Evolutionary conservation across 345 rosid genomes (phyloP), one percentile per base, ranked within the genome.

Genomic region (Orychophragmus violaceus): DNA sequence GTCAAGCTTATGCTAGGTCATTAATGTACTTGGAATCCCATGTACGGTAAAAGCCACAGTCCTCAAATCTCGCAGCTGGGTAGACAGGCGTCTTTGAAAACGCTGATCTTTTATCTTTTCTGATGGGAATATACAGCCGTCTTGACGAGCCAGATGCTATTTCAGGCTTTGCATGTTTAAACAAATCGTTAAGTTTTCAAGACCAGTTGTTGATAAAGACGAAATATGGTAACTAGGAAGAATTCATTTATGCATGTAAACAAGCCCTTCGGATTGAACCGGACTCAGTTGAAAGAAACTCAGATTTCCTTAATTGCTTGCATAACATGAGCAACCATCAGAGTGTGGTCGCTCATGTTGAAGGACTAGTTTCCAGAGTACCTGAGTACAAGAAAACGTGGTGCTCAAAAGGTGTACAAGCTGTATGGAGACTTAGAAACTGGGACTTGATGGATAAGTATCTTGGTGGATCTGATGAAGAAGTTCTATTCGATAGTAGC

Each of bases 341-440:
- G 86, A 89, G 95, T 64, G 87, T 92, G 95, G 89, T 89, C 66
- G 85, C 92, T 60, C 89, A 85, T 76, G 98, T 89, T 28, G 98
- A 92, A 58, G 96, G 98, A 70, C 75, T 92, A 77, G 74, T 92
- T 77, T 87, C 92, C 65, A 87, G 95, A 83, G 75, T 84, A 78
- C 93, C n/a, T n/a, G n/a, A n/a, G n/a, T n/a, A n/a, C n/a, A n/a
- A n/a, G n/a, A n/a, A n/a, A n/a, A n/a, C n/a, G 49, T 89, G 98
- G 98, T 85, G 92, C 78, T 89, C 90, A 89, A 96, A 89, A 79
- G 98, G 98, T 62, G 87, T 89, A 76, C 98, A 92, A 82, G 95
- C 96, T 53, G 98, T 96, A 39, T 92, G 98, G 98, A 89, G 98
- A 70, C 96, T 92, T 63, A 88, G 95, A 59, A 82, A 83, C 66